Evolutionary conservation across 805 yeast species (phyloP).

Genomic region (Sugiyamaella boreocaroliniensis): DNA sequence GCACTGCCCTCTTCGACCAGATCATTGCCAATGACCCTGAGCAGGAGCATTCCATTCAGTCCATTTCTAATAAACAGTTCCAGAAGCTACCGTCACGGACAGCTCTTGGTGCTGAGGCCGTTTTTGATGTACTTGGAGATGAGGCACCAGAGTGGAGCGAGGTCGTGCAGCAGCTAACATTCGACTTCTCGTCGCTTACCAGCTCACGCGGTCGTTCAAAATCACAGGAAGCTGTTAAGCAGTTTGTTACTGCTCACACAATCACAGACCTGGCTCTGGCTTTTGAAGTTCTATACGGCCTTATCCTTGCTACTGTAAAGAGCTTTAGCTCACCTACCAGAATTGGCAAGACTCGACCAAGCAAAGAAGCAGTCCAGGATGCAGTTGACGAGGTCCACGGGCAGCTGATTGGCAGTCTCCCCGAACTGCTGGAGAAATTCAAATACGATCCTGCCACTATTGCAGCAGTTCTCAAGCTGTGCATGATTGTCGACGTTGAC

Average conservation of each 20-base stretch:
- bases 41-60: slow-evolving; percentile 1
- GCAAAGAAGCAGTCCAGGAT: slow-evolving; percentile 1
- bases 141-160: slow-evolving; percentile 31
- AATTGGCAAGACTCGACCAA: slow-evolving; percentile 4
- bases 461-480: slow-evolving; percentile 19
- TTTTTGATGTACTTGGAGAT: slow-evolving; percentile 3
- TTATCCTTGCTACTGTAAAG: slow-evolving; percentile 28
- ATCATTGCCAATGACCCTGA: slow-evolving; percentile 10
- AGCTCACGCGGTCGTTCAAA: neutral
- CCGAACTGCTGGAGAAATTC: slow-evolving; percentile 22
- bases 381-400: slow-evolving; percentile 11
- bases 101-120: slow-evolving; percentile 12
- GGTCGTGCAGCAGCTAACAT: slow-evolving; percentile 37
- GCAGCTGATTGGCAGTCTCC: slow-evolving; percentile 15
- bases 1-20: slow-evolving; percentile 5
- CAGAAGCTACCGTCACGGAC: slow-evolving; percentile 16
- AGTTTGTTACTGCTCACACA: slow-evolving; percentile 2
- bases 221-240: neutral
- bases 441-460: slow-evolving; percentile 19
- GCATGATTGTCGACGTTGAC: slow-evolving; percentile 19
- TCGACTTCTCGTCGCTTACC: slow-evolving; percentile 28
- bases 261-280: slow-evolving; percentile 7
- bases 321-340: slow-evolving; percentile 11
- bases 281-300: slow-evolving; percentile 19
- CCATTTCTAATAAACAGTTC: slow-evolving; percentile 1